Base-by-base conservation (phyloP, 805 yeast genomes). In the Ogataea wickerhamii region DNA sequence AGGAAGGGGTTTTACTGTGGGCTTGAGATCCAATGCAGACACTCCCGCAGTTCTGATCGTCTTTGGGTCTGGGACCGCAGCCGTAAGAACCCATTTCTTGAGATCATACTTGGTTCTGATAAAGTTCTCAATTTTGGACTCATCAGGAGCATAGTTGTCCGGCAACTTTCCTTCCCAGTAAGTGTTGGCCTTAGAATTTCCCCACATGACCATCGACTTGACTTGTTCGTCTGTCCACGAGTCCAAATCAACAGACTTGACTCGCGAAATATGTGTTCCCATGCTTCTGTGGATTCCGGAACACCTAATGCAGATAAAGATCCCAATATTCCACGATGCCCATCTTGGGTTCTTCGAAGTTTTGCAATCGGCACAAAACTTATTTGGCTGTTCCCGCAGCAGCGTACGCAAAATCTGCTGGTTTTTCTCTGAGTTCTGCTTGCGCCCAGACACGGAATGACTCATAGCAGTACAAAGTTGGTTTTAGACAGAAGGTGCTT, bases 251-350 rank as follows among this genome's bases (percentile, higher is more conserved):
- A 91, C 94, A 5, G 95, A 83, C 57, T 93, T 87, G 35, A 93
- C 98, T 55, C 87, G 74, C 20, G 95, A 82, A 32, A 91, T 87
- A 63, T 91, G 98, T 0, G 97, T 89, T 1, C 98, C 98, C 82
- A 91, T 79, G 36, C 91, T 78, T 56, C 98, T 73, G 60, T 91
- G 98, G 45, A 91, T 84, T 2, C 98, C 98, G 1, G 97, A 89
- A 63, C 98, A 91, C 52, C 93, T 73, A 47, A 91, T 91, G 62
- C 98, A 91, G 28, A 91, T 75, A 55, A 93, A 89, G 40, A 93
- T 78, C 18, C 98, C 98, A 37, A 91, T 62, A 51, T 83, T 88
- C 96, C 97, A 91, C 14, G 94, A 82, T 8, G 98, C 96, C 98
- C 98, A 91, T 38, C 98, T 74, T 17, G 98, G 98, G 61, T 91